Conservation (phyloP, 257 asterid genomes). For the Euphrasia confusa region DNA sequence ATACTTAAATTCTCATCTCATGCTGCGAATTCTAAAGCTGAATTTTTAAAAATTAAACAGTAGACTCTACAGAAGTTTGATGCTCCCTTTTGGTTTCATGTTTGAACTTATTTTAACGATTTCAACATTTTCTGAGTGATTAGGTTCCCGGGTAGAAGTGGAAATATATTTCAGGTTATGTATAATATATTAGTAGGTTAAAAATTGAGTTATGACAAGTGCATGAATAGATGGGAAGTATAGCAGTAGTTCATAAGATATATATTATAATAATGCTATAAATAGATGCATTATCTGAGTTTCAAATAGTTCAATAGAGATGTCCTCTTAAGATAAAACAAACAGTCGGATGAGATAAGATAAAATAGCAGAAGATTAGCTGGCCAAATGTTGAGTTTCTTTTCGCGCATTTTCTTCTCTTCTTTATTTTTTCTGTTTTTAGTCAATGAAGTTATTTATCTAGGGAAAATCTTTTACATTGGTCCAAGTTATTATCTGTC, state of each 20-base stretch:
- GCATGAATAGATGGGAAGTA: not conserved
- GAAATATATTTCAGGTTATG: not conserved
- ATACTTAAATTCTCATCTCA: not conserved
- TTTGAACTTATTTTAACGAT: not conserved
- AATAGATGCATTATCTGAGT: not conserved
- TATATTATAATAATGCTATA: not conserved
- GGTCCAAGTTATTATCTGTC: slow-evolving; percentile 9
- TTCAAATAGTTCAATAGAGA: not conserved
- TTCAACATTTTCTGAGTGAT: not conserved
- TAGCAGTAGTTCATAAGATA: not conserved
- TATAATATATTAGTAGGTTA: not conserved
- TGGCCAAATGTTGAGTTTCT: slow-evolving; percentile 5
- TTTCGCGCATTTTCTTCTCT: slow-evolving; percentile 5
- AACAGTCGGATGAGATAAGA: not conserved
- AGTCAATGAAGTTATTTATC: not conserved
- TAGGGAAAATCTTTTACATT: not conserved
- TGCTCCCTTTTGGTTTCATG: not conserved
- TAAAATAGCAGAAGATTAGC: not conserved
- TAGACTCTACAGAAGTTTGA: not conserved
- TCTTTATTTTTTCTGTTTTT: slow-evolving; percentile 1
- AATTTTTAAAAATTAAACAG: not conserved
- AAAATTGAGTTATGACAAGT: not conserved
- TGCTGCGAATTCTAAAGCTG: not conserved
- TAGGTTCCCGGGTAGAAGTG: no score
- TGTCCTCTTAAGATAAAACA: not conserved